Base-by-base conservation (phyloP, 1,284 basidiomycete genomes). In the Sanghuangporus weigelae region DNA sequence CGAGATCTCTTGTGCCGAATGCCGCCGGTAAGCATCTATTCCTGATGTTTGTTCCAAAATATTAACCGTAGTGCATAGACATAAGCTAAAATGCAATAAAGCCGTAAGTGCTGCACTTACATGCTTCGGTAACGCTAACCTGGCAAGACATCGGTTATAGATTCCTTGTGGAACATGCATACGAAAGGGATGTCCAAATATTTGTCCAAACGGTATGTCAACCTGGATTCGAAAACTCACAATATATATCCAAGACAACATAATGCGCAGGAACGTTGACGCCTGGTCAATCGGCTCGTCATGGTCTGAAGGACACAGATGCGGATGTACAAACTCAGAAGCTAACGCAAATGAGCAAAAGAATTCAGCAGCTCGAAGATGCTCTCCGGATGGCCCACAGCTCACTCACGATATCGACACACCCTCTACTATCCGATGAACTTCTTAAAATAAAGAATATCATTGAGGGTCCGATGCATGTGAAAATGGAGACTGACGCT, bases 341-440 rank as follows among this genome's bases (percentile, higher is more conserved):
- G 55, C 66, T 70, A 54, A 42, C 59, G 11, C 58, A 66, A 26
- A 65, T 67, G 64, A 67, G 66, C 54, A 65, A 63, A 12, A 63
- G 69, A 10, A 68, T 71, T 54, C 57, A 60, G 26, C 60, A 64
- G 38, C 69, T 71, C 23, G 69, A 71, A 54, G 66, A 68, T 16
- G 69, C 69, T 2, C 66, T 71, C 14, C 66, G 66, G 44, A 61
- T 63, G n/a, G 53, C 57, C 1, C 61, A 66, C 38, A 53, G 62
- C 11, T 49, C 65, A 23, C 54, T 59, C 14, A 62, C 63, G n/a
- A 42, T 62, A 19, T 62, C 63, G 26, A 62, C 65, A 26, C 71
- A 72, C 60, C 71, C 69, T 4, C 62, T 72, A n/a, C 66, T 72
- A 11, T 59, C 67, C 14, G 67, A 70, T 40, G 70, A 71, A 26